Evolutionary conservation across 2,329 filamentous ascomycete genomes (phyloP).

Genomic region (Colletotrichum spinosum): DNA sequence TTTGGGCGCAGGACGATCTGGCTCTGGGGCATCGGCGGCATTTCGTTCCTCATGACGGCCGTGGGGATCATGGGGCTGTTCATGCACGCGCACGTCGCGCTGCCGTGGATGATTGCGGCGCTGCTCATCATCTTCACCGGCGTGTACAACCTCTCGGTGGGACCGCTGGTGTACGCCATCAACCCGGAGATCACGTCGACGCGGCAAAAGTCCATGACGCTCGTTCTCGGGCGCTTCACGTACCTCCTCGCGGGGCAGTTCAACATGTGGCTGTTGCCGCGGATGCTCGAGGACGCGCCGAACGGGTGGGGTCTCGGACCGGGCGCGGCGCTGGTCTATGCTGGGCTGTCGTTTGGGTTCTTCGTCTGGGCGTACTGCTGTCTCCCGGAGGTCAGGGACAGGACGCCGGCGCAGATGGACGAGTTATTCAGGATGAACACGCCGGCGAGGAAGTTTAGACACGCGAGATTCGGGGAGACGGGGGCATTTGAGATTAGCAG

Average conservation of each 20-base stretch:
- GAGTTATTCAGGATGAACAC: constrained; percentile 41
- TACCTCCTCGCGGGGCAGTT: constrained; percentile 38
- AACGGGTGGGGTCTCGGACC: constrained; percentile 39
- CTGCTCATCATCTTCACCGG: constrained; percentile 53
- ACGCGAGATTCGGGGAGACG: not conserved
- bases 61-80: constrained; percentile 47
- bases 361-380: constrained; percentile 40
- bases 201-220: constrained; percentile 40
- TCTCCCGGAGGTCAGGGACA: constrained; percentile 42
- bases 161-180: constrained; percentile 50
- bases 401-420: constrained; percentile 40
- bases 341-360: constrained; percentile 30
- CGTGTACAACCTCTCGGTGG: constrained; percentile 57
- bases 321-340: constrained; percentile 39
- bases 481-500: not conserved
- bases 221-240: constrained; percentile 37
- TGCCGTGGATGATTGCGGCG: constrained; percentile 49
- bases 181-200: constrained; percentile 54
- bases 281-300: constrained; percentile 38
- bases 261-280: constrained; percentile 39
- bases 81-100: constrained; percentile 35
- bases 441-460: constrained; percentile 38
- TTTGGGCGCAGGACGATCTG: constrained; percentile 58
- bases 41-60: constrained; percentile 50
- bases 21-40: constrained; percentile 50